Percentiles rank a stretch among this genome's conserved stretches.
Conservation (phyloP, 352 stramenopile genomes). For the Phytophthora syringae region DNA sequence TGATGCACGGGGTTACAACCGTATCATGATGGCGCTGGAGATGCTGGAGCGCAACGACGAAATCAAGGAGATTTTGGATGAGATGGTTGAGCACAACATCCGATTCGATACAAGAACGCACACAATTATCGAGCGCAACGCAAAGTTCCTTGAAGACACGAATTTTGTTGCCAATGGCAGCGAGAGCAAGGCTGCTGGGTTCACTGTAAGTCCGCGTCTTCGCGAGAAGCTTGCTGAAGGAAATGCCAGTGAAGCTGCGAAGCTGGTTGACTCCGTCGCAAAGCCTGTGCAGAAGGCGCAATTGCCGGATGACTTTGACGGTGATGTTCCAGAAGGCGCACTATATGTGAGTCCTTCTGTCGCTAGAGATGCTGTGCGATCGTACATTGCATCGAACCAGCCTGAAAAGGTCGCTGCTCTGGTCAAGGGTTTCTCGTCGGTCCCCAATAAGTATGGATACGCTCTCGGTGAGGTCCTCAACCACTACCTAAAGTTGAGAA, state of each 20-base stretch:
- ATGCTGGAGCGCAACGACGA: constrained; percentile 72
- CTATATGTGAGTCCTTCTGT: constrained; percentile 51
- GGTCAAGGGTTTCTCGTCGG: constrained; percentile 56
- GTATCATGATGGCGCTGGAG: constrained; percentile 74
- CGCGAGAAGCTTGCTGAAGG: constrained; percentile 52
- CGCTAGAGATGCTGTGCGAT: constrained; percentile 48
- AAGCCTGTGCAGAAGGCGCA: constrained; percentile 47
- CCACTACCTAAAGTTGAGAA: constrained; percentile 50
- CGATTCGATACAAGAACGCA: constrained; percentile 66
- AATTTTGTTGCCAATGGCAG: constrained; percentile 35
- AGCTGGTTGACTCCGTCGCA: constrained; percentile 47
- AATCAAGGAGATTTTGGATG: constrained; percentile 59
- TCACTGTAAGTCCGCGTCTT: constrained; percentile 50
- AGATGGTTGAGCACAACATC: constrained; percentile 67
- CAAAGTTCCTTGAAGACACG: constrained; percentile 42
- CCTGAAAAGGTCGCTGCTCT: constrained; percentile 62
- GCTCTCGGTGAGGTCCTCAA: constrained; percentile 54
- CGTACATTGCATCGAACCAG: constrained; percentile 57
- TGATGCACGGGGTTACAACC: constrained; percentile 76
- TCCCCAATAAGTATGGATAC: constrained; percentile 50
- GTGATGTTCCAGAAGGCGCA: constrained; percentile 25
- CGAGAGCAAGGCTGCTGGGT: constrained; percentile 37
- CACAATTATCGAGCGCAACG: constrained; percentile 64
- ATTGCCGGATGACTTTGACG: constrained; percentile 44
- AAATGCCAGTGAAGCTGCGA: constrained; percentile 39